Evolutionary conservation across 768 basidiomycete species (phyloP).

Genomic region (Russula sp.): DNA sequence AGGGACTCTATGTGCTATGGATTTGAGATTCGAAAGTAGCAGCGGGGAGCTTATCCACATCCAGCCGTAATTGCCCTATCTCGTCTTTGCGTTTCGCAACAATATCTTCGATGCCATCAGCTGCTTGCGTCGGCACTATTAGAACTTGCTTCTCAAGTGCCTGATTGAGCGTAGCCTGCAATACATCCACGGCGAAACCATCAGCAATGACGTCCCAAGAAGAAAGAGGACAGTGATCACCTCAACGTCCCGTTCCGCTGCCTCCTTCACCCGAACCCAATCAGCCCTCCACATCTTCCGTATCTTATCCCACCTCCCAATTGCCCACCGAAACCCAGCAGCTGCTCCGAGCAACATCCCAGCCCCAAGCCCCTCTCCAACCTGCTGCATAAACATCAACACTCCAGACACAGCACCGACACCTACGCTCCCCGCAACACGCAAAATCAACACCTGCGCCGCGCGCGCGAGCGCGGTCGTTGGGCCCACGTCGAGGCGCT

Average conservation of each 20-base stretch:
- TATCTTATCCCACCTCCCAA: slow-evolving; percentile 35
- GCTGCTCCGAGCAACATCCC: slow-evolving; percentile 30
- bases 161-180: slow-evolving; percentile 22
- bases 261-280: slow-evolving; percentile 34
- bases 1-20: slow-evolving; percentile 1
- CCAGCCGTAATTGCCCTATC: slow-evolving; percentile 14
- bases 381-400: slow-evolving; percentile 23
- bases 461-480: slow-evolving; percentile 31
- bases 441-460: slow-evolving; percentile 33
- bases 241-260: slow-evolving; percentile 36
- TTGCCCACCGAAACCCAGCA: slow-evolving; percentile 31
- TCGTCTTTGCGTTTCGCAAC: slow-evolving; percentile 23
- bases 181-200: not conserved
- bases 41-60: slow-evolving; percentile 13
- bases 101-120: slow-evolving; percentile 28
- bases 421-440: slow-evolving; percentile 24
- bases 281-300: slow-evolving; percentile 34
- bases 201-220: not conserved
- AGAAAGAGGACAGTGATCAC: not conserved
- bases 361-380: slow-evolving; percentile 31
- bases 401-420: slow-evolving; percentile 30
- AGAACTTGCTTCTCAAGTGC: slow-evolving; percentile 29
- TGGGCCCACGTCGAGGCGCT: slow-evolving; percentile 21
- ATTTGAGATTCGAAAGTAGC: not conserved
- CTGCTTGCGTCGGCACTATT: slow-evolving; percentile 28